Base-by-base conservation (phyloP, 495 filamentous ascomycete species). In the Rostrohypoxylon terebratum region DNA sequence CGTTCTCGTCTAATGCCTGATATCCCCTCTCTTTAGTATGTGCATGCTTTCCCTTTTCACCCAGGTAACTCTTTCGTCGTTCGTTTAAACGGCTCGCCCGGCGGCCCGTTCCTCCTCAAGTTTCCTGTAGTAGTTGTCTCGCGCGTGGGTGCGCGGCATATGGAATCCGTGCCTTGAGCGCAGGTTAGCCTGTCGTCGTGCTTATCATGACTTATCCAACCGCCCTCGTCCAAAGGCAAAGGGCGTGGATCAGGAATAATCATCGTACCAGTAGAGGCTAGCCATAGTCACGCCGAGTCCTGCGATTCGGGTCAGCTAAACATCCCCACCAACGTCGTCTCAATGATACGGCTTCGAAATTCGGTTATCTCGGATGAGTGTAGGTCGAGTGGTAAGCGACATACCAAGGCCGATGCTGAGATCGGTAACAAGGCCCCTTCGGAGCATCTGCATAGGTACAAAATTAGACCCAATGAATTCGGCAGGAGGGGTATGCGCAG, bases 101-200 rank as follows among this genome's bases (percentile, higher is more conserved):
- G 80, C 77, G 11, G 82, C 82, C 59, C 83, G 83, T 66, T 82
- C 67, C 64, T 80, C 82, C 78, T 86, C 84, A 45, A 85, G 76
- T 71, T 83, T 75, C 64, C 75, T 77, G 78, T 84, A 84, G 81
- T 78, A 82, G 63, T 71, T 69, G 77, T 86, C 84, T 69, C 84
- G 84, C 48, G 78, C 80, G 71, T 82, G 70, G 71, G 81, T 84
- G 68, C 84, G 84, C 31, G 84, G 84, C 61, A 85, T 78, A 77
- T 86, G 84, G 80, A 78, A 86, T 76, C 84, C 84, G 81, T 84
- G 84, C 84, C 84, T 86, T 69, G 38, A 13, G 53, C 18, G 3
- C 9, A 18, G 53, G 76, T 77, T 77, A 75, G 78, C 20, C 25
- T 3, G 23, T 20, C 18, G 23, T 25, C 13, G 16, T 59, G 53